phyloP scores from a whole-genome alignment of 2,329 filamentous ascomycete genomes.

The Cordyceps pruinosa region DNA sequence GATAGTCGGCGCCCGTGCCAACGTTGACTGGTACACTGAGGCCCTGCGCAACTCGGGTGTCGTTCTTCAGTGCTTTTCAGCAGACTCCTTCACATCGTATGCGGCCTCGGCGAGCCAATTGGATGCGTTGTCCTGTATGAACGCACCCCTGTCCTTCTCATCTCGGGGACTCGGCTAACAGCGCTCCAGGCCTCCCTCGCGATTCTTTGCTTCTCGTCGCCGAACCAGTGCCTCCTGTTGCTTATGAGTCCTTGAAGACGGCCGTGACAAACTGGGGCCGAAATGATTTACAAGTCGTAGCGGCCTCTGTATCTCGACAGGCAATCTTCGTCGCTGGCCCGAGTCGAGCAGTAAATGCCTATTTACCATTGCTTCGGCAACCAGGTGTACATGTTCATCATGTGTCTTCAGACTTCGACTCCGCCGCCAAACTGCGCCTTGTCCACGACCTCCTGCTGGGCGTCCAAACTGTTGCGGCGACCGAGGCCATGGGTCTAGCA shows the following conservation, averaged over 20 bases:
- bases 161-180: not conserved
- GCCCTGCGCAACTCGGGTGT: not conserved
- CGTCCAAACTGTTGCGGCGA: conserved; percentile 43
- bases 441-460: conserved; percentile 46
- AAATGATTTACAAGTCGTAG: not conserved
- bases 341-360: not conserved
- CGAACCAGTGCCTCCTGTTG: not conserved
- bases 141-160: not conserved
- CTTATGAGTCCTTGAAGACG: not conserved
- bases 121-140: not conserved
- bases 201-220: not conserved
- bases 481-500: conserved; percentile 47
- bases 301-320: not conserved
- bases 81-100: not conserved
- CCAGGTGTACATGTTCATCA: not conserved
- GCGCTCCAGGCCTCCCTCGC: not conserved
- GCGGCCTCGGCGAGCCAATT: not conserved
- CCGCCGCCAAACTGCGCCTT: conserved; percentile 40
- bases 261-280: not conserved
- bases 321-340: not conserved
- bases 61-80: not conserved
- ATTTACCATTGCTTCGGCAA: not conserved
- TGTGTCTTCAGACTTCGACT: not conserved
- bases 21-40: not conserved
- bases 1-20: not conserved